A percentile compares a stretch with the other conserved stretches of the same genome.
Conservation (phyloP, 495 filamentous ascomycete species). For the Terfezia boudieri region DNA sequence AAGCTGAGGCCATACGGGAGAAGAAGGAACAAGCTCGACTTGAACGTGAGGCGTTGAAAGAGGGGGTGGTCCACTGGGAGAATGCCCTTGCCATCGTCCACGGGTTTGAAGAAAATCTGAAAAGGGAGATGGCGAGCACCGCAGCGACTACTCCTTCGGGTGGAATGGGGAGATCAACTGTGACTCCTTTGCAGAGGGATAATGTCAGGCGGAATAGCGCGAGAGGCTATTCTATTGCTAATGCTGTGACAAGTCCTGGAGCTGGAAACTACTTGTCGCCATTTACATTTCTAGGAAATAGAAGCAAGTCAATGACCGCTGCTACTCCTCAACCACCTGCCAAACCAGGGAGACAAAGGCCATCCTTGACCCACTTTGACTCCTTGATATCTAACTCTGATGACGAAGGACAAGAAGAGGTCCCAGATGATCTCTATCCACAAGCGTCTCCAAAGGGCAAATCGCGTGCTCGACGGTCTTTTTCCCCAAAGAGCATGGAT, state of each 20-base stretch:
- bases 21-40: slow-evolving; percentile 37
- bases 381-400: neutral
- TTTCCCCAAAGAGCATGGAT: slow-evolving; percentile 20
- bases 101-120: slow-evolving; percentile 44
- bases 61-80: slow-evolving; percentile 65
- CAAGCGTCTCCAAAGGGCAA: neutral
- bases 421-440: neutral
- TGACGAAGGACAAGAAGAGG: neutral
- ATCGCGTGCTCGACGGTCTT: no score
- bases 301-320: neutral
- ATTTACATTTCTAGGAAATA: neutral
- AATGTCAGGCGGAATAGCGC: slow-evolving; percentile 3
- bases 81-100: slow-evolving; percentile 38
- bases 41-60: slow-evolving; percentile 58
- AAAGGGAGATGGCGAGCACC: slow-evolving; percentile 28
- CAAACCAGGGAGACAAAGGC: neutral
- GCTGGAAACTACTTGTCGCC: neutral
- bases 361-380: neutral
- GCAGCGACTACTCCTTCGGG: slow-evolving; percentile 1
- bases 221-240: slow-evolving; percentile 1
- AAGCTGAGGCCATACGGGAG: slow-evolving; percentile 33
- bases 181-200: no score
- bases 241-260: neutral
- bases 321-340: neutral
- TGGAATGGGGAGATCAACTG: slow-evolving; percentile 2